Evolutionary conservation across 2,329 filamentous ascomycete genomes (phyloP).

Genomic region (Beauveria caledonica): DNA sequence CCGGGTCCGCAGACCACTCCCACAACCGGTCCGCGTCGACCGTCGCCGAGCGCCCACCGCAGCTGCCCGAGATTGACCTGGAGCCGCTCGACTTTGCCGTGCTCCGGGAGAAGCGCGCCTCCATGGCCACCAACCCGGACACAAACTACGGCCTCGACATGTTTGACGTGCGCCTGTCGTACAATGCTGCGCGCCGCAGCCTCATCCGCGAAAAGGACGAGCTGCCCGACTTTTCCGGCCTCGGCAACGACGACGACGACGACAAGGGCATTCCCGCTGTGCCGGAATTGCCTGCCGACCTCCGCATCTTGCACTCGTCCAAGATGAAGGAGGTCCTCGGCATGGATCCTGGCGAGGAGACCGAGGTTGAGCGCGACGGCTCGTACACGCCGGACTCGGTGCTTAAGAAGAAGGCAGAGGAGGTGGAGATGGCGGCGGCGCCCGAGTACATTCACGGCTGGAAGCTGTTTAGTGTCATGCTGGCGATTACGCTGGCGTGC

Average conservation of each 20-base stretch:
- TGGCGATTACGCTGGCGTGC: conserved; percentile 31
- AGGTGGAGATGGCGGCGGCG: not conserved
- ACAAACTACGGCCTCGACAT: conserved; percentile 5
- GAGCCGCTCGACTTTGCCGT: conserved; percentile 8
- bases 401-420: conserved; percentile 9
- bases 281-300: not conserved
- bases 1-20: not conserved
- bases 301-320: conserved; percentile 6
- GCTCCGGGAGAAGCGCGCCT: conserved; percentile 7
- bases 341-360: conserved; percentile 9
- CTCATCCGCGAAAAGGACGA: conserved; percentile 10
- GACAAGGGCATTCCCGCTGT: not conserved
- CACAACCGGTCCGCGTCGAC: not conserved
- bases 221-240: conserved; percentile 1
- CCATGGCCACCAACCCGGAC: conserved; percentile 5
- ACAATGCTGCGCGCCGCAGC: conserved; percentile 10
- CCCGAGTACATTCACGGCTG: conserved; percentile 18
- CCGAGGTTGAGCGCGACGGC: conserved; percentile 2
- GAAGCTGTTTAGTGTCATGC: conserved; percentile 28
- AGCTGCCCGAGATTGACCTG: conserved; percentile 10
- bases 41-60: conserved; percentile 2
- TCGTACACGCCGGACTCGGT: conserved; percentile 5
- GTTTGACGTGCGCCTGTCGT: conserved; percentile 9
- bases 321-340: conserved; percentile 10
- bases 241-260: not conserved